Conservation (phyloP, 2,329 filamentous ascomycete genomes). For the Xylariales sp. region DNA sequence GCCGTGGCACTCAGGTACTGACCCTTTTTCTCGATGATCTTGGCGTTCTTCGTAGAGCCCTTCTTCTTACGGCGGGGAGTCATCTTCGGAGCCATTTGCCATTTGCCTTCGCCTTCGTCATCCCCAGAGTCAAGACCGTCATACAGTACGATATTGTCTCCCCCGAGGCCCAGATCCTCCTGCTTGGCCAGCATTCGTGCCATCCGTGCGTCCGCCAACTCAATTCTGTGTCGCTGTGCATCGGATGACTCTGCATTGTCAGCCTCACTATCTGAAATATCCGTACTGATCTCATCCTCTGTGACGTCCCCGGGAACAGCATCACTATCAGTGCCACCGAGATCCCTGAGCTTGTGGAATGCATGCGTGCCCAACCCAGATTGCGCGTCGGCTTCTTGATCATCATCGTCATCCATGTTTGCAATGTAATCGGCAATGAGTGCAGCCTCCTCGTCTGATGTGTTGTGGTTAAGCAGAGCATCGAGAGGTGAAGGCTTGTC, state of each 20-base stretch:
- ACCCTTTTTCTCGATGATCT: constrained; percentile 23
- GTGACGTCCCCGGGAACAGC: constrained; percentile 23
- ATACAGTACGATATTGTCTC: constrained; percentile 54
- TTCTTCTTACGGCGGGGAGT: constrained; percentile 24
- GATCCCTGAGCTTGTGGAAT: constrained; percentile 30
- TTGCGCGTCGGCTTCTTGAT: constrained; percentile 16
- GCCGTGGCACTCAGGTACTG: constrained; percentile 35
- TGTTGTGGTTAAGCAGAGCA: constrained; percentile 1
- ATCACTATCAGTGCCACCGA: constrained; percentile 40
- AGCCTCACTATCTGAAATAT: constrained; percentile 36
- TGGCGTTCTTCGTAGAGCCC: constrained; percentile 18
- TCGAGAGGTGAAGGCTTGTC: constrained; percentile 7
- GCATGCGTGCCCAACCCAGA: constrained; percentile 18
- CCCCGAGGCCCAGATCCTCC: constrained; percentile 57
- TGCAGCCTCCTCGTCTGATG: constrained; percentile 44
- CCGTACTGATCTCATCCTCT: constrained; percentile 30
- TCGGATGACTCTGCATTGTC: constrained; percentile 18
- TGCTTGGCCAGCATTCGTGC: constrained; percentile 58
- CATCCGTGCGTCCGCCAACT: constrained; percentile 55
- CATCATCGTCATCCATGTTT: constrained; percentile 45
- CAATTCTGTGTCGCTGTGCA: constrained; percentile 24
- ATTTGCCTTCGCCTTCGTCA: constrained; percentile 22
- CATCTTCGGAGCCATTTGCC: constrained; percentile 19
- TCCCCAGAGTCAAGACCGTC: constrained; percentile 40
- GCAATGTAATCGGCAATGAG: constrained; percentile 66